Percentiles rank a stretch among this genome's conserved stretches.
Conservation (phyloP, 352 stramenopile species). For the Phytopythium montanum region DNA sequence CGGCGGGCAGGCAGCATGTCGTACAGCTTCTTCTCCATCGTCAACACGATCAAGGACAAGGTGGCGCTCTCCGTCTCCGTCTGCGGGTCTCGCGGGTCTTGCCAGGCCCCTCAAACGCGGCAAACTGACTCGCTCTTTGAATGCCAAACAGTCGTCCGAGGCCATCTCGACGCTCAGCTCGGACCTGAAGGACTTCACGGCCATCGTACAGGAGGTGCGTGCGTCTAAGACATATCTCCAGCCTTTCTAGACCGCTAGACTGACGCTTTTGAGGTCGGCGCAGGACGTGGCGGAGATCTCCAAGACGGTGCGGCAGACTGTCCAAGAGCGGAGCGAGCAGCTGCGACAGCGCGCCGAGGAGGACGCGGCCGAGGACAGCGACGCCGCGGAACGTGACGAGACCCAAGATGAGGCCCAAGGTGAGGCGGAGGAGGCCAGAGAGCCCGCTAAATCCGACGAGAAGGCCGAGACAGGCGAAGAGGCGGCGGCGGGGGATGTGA, state of each 20-base stretch:
- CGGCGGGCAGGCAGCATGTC: slow-evolving; percentile 40
- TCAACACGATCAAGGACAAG: slow-evolving; percentile 45
- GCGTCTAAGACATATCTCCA: too few species aligned
- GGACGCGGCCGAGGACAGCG: slow-evolving; percentile 18
- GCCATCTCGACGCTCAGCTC: slow-evolving; percentile 71
- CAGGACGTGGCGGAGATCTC: slow-evolving; percentile 56
- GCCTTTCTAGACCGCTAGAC: too few species aligned
- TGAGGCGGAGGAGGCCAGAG: neutral
- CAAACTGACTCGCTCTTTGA: neutral
- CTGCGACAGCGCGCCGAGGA: slow-evolving; percentile 28
- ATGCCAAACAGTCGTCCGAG: slow-evolving; percentile 53
- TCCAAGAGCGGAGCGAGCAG: slow-evolving; percentile 50
- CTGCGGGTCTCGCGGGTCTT: neutral
- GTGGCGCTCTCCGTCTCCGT: neutral
- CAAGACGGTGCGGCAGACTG: slow-evolving; percentile 45
- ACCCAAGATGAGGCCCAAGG: slow-evolving; percentile 11
- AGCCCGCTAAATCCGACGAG: slow-evolving; percentile 1
- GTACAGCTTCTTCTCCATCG: slow-evolving; percentile 47
- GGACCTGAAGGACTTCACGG: slow-evolving; percentile 65
- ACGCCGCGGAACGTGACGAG: slow-evolving; percentile 10
- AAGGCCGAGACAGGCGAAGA: slow-evolving; percentile 3
- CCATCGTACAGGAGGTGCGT: slow-evolving; percentile 55
- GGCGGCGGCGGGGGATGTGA: neutral
- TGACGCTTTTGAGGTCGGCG: neutral
- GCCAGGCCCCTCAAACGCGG: neutral